phyloP scores from a whole-genome alignment of 768 basidiomycete species.

The Psilocybe cyanescens region DNA sequence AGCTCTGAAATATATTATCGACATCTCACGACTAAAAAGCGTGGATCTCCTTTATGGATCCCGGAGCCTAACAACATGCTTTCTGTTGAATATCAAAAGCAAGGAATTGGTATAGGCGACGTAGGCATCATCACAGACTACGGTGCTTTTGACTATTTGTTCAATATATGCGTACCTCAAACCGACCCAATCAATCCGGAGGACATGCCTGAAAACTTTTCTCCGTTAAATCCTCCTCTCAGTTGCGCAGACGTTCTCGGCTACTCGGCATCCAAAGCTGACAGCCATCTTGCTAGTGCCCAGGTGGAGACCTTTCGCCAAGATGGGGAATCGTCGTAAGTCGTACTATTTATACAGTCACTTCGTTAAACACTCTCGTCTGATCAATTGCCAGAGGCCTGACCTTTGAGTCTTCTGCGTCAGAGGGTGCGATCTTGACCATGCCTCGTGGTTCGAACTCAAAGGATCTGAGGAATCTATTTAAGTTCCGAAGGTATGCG shows the following conservation, averaged over 20 bases:
- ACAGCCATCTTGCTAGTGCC: conserved; percentile 13
- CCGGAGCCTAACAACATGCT: conserved; percentile 17
- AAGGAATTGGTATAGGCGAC: conserved; percentile 18
- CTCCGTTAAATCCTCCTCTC: neutral
- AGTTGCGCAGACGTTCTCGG: neutral
- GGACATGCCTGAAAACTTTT: conserved; percentile 11
- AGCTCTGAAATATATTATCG: conserved; percentile 13
- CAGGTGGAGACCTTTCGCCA: neutral
- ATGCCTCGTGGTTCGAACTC: conserved; percentile 20
- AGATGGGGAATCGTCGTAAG: neutral
- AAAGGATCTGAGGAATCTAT: conserved; percentile 4
- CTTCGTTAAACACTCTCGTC: neutral
- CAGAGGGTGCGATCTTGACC: conserved; percentile 21
- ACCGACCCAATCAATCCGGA: conserved; percentile 6
- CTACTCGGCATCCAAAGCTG: neutral
- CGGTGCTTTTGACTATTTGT: conserved; percentile 16
- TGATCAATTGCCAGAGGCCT: neutral
- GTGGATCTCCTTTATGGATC: conserved; percentile 17
- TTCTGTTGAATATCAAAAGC: conserved; percentile 5
- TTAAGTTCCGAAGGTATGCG: conserved; percentile 5
- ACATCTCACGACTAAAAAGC: conserved; percentile 7
- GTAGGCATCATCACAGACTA: conserved; percentile 16
- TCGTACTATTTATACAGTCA: neutral
- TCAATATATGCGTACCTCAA: conserved; percentile 12
- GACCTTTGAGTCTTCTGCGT: conserved; percentile 11